Conservation (phyloP, 2,329 filamentous ascomycete species). For the Neocatenulostroma microsporum region DNA sequence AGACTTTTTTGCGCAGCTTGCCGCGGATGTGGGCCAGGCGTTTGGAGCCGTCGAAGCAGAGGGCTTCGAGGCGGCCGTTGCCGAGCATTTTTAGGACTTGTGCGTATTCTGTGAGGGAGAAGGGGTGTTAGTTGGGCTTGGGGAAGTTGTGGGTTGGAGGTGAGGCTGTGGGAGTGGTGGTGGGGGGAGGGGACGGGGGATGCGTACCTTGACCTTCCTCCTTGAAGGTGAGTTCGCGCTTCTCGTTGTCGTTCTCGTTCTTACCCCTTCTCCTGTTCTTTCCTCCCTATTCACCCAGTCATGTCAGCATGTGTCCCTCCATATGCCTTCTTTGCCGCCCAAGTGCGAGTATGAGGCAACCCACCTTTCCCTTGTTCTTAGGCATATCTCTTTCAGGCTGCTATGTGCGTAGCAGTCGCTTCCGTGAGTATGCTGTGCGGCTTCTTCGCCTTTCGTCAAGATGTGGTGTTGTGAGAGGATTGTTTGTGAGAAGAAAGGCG, state of each 20-base stretch:
- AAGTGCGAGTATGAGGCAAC: slow-evolving; percentile 20
- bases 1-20: slow-evolving; percentile 99
- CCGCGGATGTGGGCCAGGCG: slow-evolving; percentile 80
- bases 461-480: too few species aligned
- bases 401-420: slow-evolving; percentile 12
- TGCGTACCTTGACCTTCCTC: slow-evolving; percentile 79
- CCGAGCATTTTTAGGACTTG: slow-evolving; percentile 94
- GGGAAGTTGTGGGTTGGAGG: slow-evolving; percentile 1
- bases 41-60: slow-evolving; percentile 92
- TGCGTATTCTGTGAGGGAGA: slow-evolving; percentile 67
- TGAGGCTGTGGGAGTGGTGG: slow-evolving; percentile 6
- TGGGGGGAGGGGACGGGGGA: slow-evolving; percentile 1
- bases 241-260: slow-evolving; percentile 82
- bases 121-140: slow-evolving; percentile 6
- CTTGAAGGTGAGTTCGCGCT: slow-evolving; percentile 97
- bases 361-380: slow-evolving; percentile 99
- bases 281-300: slow-evolving; percentile 55
- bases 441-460: slow-evolving; percentile 19
- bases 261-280: slow-evolving; percentile 98
- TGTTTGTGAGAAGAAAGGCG: too few species aligned
- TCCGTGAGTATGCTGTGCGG: slow-evolving; percentile 8
- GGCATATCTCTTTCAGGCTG: slow-evolving; percentile 59
- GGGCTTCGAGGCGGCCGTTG: slow-evolving; percentile 84
- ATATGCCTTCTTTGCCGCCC: neutral
- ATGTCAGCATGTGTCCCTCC: too few species aligned